Conservation (phyloP, 306 rosid genomes). For the Herpetospermum pedunculosum region DNA sequence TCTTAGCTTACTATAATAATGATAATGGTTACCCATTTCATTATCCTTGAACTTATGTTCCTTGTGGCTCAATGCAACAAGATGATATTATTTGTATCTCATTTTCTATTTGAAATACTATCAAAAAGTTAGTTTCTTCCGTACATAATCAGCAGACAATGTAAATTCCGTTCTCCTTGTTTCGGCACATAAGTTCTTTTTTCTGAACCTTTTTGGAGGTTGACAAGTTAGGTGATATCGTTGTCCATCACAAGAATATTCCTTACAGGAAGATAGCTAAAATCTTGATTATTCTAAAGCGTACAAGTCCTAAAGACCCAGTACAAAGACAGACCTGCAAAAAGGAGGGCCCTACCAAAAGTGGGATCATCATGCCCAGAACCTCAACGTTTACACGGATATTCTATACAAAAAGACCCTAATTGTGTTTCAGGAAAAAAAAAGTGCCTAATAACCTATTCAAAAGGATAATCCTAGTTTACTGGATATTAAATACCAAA, state of each 20-base stretch:
- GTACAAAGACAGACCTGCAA: neutral
- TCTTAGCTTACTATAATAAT: neutral
- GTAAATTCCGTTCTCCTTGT: neutral
- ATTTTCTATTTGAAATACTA: neutral
- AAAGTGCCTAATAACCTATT: neutral
- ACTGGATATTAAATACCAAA: neutral
- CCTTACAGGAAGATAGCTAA: neutral
- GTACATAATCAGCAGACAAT: neutral
- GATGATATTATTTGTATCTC: neutral
- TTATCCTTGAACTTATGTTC: neutral
- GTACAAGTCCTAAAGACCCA: neutral
- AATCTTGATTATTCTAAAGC: neutral
- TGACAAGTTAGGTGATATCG: neutral
- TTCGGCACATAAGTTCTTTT: neutral
- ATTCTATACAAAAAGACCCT: neutral
- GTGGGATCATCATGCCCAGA: neutral
- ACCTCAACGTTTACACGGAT: neutral
- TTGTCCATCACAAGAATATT: neutral
- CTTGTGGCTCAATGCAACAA: neutral
- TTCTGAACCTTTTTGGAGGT: neutral
- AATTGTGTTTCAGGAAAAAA: neutral
- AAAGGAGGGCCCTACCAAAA: neutral
- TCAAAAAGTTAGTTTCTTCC: neutral
- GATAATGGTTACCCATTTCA: neutral
- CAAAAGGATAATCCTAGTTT: neutral